These are phyloP conservation scores for Penicillium paneum DNA, from an alignment of 2,329 filamentous ascomycete genomes.

Conservation along the genomic window DNA sequence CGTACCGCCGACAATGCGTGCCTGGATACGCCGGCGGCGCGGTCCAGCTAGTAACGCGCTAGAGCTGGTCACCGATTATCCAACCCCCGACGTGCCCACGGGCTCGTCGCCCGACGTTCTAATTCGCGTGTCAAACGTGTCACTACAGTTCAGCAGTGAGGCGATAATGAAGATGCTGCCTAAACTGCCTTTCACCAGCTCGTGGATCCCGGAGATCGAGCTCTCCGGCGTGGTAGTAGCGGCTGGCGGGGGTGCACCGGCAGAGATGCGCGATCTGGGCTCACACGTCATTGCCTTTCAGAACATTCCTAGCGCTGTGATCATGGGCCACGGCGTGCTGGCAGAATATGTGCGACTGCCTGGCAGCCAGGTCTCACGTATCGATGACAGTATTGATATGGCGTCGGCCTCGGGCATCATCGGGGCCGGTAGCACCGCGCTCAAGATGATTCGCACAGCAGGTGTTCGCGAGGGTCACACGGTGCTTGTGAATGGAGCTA, in stretches of 20 bases:
- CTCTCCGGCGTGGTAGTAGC: conserved; percentile 17
- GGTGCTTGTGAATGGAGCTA: conserved; percentile 19
- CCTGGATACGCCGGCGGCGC: conserved; percentile 9
- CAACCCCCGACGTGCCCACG: conserved; percentile 9
- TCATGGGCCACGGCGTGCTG: conserved; percentile 10
- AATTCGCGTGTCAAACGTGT: conserved; percentile 19
- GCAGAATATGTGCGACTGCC: conserved; percentile 13
- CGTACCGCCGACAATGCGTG: conserved; percentile 9
- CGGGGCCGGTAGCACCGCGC: conserved; percentile 13
- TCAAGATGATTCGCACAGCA: conserved; percentile 18
- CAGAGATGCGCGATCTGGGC: conserved; percentile 11
- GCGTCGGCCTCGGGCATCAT: conserved; percentile 15
- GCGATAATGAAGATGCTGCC: conserved; percentile 9
- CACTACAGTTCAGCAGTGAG: conserved; percentile 14
- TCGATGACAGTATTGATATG: conserved; percentile 10
- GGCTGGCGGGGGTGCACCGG: conserved; percentile 12
- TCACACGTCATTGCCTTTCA: conserved; percentile 14
- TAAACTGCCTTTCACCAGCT: conserved; percentile 9
- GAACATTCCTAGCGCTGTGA: neutral
- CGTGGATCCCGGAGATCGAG: conserved; percentile 17
- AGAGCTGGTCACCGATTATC: conserved; percentile 3
- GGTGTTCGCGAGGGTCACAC: conserved; percentile 17
- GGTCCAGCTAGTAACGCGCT: conserved; percentile 1
- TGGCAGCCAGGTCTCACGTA: conserved; percentile 3
- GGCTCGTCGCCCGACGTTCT: conserved; percentile 15